Conservation (phyloP, 75 land plant genomes). For the Cryptomeria japonica region DNA sequence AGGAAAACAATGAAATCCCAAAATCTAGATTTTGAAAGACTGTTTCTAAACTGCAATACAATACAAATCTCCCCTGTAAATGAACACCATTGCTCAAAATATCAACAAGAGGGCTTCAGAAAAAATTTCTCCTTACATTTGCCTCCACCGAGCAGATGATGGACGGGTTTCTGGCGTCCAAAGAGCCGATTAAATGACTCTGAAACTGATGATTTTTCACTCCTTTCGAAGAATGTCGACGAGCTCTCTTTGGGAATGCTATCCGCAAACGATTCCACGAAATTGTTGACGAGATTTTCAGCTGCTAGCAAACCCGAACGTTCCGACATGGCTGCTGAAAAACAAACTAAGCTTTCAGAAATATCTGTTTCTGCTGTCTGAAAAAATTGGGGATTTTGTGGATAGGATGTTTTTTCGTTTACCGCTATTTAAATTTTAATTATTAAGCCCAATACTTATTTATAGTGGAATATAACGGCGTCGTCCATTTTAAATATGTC, state of each 20-base stretch:
- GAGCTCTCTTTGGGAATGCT: constrained; percentile 35
- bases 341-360: neutral
- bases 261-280: constrained; percentile 49
- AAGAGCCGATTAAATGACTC: constrained; percentile 54
- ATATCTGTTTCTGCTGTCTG: too few species aligned
- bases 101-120: neutral
- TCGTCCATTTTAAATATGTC: too few species aligned
- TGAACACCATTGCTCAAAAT: neutral
- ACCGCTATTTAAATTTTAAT: too few species aligned
- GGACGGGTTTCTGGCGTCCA: constrained; percentile 71
- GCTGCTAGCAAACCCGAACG: constrained; percentile 8
- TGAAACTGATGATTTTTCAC: constrained; percentile 32
- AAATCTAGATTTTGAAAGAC: neutral
- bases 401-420: too few species aligned
- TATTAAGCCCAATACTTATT: too few species aligned
- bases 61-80: neutral
- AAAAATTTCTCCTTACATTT: constrained; percentile 36
- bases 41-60: neutral
- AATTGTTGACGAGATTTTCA: constrained; percentile 35
- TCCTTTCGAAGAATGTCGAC: constrained; percentile 32
- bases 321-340: constrained; percentile 37
- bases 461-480: too few species aligned
- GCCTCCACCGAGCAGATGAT: constrained; percentile 82
- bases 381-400: too few species aligned
- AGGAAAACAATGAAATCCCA: neutral